Percentiles rank a stretch among this genome's conserved stretches.
Evolutionary conservation across 2,329 filamentous ascomycete genomes (phyloP).

Genomic region (Colletotrichum sp.): DNA sequence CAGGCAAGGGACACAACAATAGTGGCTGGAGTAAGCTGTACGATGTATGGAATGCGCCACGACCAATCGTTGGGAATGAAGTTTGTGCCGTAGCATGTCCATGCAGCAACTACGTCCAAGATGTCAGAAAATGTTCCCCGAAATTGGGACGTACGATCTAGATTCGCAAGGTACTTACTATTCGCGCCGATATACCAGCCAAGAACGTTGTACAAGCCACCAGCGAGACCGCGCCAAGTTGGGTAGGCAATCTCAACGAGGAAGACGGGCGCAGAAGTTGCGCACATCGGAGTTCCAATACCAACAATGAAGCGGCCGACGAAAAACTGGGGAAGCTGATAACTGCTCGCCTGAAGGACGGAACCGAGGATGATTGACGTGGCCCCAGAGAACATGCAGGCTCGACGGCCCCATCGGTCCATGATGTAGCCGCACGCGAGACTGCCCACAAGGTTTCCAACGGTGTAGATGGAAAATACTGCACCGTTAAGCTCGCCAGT

Average conservation of each 20-base stretch:
- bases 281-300: constrained; percentile 16
- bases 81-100: constrained; percentile 51
- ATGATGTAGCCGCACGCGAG: constrained; percentile 23
- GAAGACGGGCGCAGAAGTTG: constrained; percentile 22
- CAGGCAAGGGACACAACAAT: constrained; percentile 52
- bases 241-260: constrained; percentile 24
- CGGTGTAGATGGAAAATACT: constrained; percentile 22
- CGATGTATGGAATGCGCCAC: constrained; percentile 50
- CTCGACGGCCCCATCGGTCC: constrained; percentile 23
- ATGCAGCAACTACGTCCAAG: constrained; percentile 35
- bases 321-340: constrained; percentile 21
- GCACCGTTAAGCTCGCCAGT: constrained; percentile 16
- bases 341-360: constrained; percentile 21
- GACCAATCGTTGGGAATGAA: constrained; percentile 50
- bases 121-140: accelerated
- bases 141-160: accelerated
- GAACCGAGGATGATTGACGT: constrained; percentile 18
- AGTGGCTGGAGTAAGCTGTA: constrained; percentile 47
- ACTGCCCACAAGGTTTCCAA: constrained; percentile 19
- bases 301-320: constrained; percentile 23
- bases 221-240: constrained; percentile 23
- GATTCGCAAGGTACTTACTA: background rate
- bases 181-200: constrained; percentile 25
- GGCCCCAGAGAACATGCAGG: background rate
- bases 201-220: constrained; percentile 22